Percentiles rank a stretch among this genome's conserved stretches.
These are phyloP conservation scores for Gynandropsis gynandra DNA, from an alignment of 345 rosid species.

Conservation along the genomic window DNA sequence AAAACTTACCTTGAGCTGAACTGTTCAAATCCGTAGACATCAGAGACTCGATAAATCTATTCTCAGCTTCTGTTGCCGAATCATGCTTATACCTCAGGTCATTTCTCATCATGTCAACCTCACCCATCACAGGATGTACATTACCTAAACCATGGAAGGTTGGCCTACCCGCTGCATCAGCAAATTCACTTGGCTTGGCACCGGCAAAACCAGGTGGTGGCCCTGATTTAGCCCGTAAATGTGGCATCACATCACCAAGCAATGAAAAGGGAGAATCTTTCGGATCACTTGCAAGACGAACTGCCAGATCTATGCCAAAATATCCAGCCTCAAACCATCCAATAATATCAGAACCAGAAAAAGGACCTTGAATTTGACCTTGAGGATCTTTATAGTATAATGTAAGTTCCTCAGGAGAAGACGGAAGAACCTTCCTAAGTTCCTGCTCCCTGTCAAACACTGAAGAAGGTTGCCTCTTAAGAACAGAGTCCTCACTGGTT, in stretches of 20 bases:
- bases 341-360: constrained; percentile 77
- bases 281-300: constrained; percentile 59
- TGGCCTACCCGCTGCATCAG: constrained; percentile 42
- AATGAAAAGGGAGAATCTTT: constrained; percentile 57
- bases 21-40: constrained; percentile 55
- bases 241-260: constrained; percentile 98
- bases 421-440: constrained; percentile 44
- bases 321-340: constrained; percentile 99
- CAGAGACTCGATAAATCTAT: constrained; percentile 86
- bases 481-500: constrained; percentile 43
- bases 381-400: constrained; percentile 90
- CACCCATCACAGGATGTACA: constrained; percentile 34
- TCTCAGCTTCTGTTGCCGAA: constrained; percentile 73
- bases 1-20: constrained; percentile 55
- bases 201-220: constrained; percentile 94
- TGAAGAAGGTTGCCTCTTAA: constrained; percentile 53
- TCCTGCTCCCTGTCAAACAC: constrained; percentile 70
- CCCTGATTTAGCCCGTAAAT: constrained; percentile 85
- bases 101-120: constrained; percentile 44
- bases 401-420: constrained; percentile 65
- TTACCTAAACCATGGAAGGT: constrained; percentile 44
- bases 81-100: constrained; percentile 49
- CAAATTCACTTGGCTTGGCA: constrained; percentile 55
- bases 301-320: constrained; percentile 89
- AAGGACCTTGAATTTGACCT: constrained; percentile 91